phyloP scores from a whole-genome alignment of 495 filamentous ascomycete genomes.

The Hypoxylon lienhwacheense region DNA sequence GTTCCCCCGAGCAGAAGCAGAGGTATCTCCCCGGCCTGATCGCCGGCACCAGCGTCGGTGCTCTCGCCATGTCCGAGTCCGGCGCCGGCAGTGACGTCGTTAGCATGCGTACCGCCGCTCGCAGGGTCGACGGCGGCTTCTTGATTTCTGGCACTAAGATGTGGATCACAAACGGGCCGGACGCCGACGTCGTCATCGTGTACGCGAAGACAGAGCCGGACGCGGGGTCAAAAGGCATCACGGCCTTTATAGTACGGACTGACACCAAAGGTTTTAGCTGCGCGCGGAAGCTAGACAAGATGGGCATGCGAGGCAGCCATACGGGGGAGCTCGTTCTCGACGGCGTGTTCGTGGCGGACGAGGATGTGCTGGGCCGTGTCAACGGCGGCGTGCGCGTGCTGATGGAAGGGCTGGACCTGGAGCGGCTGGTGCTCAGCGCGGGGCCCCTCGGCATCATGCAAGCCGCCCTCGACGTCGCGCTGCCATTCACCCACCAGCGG shows the following conservation, averaged over 20 bases:
- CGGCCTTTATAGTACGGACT: slow-evolving; percentile 87
- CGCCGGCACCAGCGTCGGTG: slow-evolving; percentile 79
- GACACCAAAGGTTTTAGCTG: slow-evolving; percentile 75
- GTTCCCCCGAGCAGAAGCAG: slow-evolving; percentile 72
- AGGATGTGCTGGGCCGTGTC: slow-evolving; percentile 77
- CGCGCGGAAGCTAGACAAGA: slow-evolving; percentile 92
- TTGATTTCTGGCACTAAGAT: slow-evolving; percentile 91
- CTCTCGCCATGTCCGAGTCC: slow-evolving; percentile 93
- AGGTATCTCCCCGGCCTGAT: slow-evolving; percentile 81
- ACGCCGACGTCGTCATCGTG: slow-evolving; percentile 84
- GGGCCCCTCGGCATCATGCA: slow-evolving; percentile 96
- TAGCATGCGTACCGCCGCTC: slow-evolving; percentile 86
- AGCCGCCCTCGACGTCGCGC: slow-evolving; percentile 78
- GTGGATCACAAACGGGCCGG: slow-evolving; percentile 99
- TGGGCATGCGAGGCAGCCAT: slow-evolving; percentile 96
- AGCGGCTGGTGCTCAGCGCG: slow-evolving; percentile 88
- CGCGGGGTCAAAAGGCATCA: slow-evolving; percentile 85
- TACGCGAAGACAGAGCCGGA: slow-evolving; percentile 93
- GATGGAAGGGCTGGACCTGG: slow-evolving; percentile 95
- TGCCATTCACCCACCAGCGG: slow-evolving; percentile 87
- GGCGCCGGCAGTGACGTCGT: slow-evolving; percentile 92
- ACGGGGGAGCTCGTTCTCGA: slow-evolving; percentile 95
- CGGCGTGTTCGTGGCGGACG: slow-evolving; percentile 82
- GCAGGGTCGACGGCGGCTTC: slow-evolving; percentile 80
- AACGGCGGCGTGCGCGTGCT: slow-evolving; percentile 85